phyloP scores from a whole-genome alignment of 441 rosid genomes.

The Gossypium aridum region DNA sequence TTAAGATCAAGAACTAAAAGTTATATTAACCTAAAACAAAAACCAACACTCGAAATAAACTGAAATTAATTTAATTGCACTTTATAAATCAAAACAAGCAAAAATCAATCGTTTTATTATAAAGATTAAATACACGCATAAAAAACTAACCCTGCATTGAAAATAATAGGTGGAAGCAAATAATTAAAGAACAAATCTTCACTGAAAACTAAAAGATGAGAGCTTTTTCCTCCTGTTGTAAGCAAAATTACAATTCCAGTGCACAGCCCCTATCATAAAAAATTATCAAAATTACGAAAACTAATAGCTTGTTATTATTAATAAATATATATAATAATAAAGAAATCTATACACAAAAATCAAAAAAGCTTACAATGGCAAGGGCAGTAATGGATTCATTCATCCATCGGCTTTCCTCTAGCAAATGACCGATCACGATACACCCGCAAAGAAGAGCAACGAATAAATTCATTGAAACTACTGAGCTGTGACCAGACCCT shows the following conservation, averaged over 20 bases:
- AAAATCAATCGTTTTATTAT: not conserved
- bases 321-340: not conserved
- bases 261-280: slow-evolving; percentile 56
- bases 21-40: not conserved
- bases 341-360: not conserved
- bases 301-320: not conserved
- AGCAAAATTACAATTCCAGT: slow-evolving; percentile 74
- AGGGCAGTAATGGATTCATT: slow-evolving; percentile 94
- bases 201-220: slow-evolving; percentile 75
- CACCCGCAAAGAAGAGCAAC: slow-evolving; percentile 85
- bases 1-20: too few relatives aligned
- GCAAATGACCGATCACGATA: slow-evolving; percentile 75
- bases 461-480: slow-evolving; percentile 81
- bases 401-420: slow-evolving; percentile 82
- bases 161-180: slow-evolving; percentile 96
- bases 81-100: not conserved
- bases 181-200: slow-evolving; percentile 93
- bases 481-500: slow-evolving; percentile 70
- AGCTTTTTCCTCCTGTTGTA: slow-evolving; percentile 69
- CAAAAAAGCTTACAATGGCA: slow-evolving; percentile 42
- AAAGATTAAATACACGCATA: not conserved
- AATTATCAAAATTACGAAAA: not conserved
- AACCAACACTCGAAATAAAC: not conserved
- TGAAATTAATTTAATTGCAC: not conserved
- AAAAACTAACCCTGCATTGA: slow-evolving; percentile 76